Evolutionary conservation across 768 basidiomycete genomes (phyloP).

Genomic region (Boletus vermiculosoides): DNA sequence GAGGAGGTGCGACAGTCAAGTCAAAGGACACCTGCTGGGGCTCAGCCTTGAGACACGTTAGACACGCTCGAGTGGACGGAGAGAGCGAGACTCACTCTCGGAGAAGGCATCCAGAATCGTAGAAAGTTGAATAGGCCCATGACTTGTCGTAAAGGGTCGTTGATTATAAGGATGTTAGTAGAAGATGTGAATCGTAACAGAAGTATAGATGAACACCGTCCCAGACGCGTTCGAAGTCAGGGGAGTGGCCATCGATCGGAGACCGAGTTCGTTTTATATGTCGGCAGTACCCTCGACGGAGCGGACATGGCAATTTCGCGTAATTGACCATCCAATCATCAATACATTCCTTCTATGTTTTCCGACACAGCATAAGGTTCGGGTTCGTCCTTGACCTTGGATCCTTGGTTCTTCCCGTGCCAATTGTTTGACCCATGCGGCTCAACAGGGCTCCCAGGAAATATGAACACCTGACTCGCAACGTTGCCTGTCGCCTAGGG

Average conservation of each 20-base stretch:
- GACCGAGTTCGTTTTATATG: conserved; percentile 27
- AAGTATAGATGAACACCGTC: conserved; percentile 22
- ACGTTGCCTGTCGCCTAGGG: conserved; percentile 4
- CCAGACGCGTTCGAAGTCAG: conserved; percentile 20
- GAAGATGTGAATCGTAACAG: conserved; percentile 15
- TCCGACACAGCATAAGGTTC: conserved; percentile 6
- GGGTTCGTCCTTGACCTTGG: not conserved
- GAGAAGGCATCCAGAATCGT: conserved; percentile 21
- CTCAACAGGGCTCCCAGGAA: conserved; percentile 11
- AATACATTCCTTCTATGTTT: conserved; percentile 1
- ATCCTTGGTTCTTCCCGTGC: conserved; percentile 6
- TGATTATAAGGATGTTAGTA: conserved; percentile 24
- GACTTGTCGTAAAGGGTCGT: conserved; percentile 20
- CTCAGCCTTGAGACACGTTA: conserved; percentile 27
- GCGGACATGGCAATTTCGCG: conserved; percentile 24
- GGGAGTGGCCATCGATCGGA: conserved; percentile 19
- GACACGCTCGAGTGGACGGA: not conserved
- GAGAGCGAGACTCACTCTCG: conserved; percentile 22
- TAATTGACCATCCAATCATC: conserved; percentile 17
- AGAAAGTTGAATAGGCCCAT: conserved; percentile 29
- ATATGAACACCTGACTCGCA: conserved; percentile 15
- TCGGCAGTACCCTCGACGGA: conserved; percentile 21
- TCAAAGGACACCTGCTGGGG: conserved; percentile 41
- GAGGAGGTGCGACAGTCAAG: conserved; percentile 32
- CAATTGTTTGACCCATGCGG: conserved; percentile 23